Evolutionary conservation across 106 monocot species (phyloP), one percentile per base, ranked within the genome.

Genomic region (Apostasia ramifera): DNA sequence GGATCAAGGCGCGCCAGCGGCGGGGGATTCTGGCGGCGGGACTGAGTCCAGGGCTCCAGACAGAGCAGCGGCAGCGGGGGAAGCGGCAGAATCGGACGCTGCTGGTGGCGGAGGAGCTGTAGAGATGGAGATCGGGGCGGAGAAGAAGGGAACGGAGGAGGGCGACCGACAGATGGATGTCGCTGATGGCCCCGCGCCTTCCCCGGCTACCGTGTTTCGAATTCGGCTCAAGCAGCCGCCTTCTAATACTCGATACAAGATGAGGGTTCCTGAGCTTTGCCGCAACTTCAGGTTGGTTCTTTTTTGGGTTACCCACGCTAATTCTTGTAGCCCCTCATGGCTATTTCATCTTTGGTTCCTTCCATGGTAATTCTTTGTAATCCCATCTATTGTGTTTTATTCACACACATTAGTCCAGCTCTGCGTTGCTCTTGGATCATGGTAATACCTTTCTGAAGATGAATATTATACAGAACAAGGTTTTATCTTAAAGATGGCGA

Each of bases 261-360:
- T 98, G 97, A 86, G 81, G 61, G 97, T 98, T 44, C 97, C 97
- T 8, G 92, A 90, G 79, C 89, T 98, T 15, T 97, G 97, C 79
- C 79, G 97, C 49, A 97, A 97, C 54, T 97, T 97, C 80, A 97
- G 95, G 95, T 86, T 8, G 6, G 54, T 64, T 39, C 3, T 4
- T 46, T 52, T 12, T 26, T 26, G 0, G 26, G 26, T 26, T 26
- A 26, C 26, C 26, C 26, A 26, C 26, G 26, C 26, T 26, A 26
- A 26, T 26, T 26, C 26, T 26, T 26, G 26, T 26, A 26, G 26
- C 26, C 26, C 26, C 26, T 26, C 26, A 26, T 26, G 10, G 2
- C 14, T 50, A 2, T 38, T 4, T 37, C 13, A 0, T 46, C 8
- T 39, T 8, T n/a, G 12, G 0, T 3, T 37, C 8, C 57, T 8